Evolutionary conservation across 1,284 basidiomycete genomes (phyloP).

Genomic region (Apiotrichum veenhuisii): DNA sequence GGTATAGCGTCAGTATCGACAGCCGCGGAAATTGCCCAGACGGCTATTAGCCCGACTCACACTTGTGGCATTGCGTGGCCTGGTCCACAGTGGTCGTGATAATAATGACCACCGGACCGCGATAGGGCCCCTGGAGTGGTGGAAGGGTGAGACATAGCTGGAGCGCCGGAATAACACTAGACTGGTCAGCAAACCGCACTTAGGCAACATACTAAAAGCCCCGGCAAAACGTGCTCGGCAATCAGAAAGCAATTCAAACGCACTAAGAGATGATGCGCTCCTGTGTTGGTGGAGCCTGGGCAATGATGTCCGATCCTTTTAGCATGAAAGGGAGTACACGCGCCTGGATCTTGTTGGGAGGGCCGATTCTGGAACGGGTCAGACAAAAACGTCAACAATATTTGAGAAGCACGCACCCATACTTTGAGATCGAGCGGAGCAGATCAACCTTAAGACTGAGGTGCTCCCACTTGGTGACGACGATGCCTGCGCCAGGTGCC

Average conservation of each 20-base stretch:
- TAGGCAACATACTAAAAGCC: neutral
- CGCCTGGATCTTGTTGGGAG: slow-evolving; percentile 98
- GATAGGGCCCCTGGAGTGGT: slow-evolving; percentile 59
- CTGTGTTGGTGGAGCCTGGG: slow-evolving; percentile 96
- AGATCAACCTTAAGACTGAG: slow-evolving; percentile 80
- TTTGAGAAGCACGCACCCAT: slow-evolving; percentile 63
- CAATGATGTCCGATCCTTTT: slow-evolving; percentile 88
- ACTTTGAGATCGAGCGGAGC: slow-evolving; percentile 82
- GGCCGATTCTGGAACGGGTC: slow-evolving; percentile 67
- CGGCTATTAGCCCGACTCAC: slow-evolving; percentile 25
- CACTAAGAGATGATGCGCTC: slow-evolving; percentile 92
- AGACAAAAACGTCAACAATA: neutral
- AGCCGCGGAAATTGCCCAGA: neutral
- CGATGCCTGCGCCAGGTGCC: slow-evolving; percentile 68
- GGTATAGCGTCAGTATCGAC: slow-evolving; percentile 2
- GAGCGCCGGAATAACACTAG: slow-evolving; percentile 77
- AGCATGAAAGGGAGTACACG: slow-evolving; percentile 92
- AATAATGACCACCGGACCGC: slow-evolving; percentile 83
- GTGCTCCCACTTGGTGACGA: slow-evolving; percentile 95
- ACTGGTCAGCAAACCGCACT: slow-evolving; percentile 6
- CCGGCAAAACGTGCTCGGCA: neutral
- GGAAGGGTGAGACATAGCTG: slow-evolving; percentile 68
- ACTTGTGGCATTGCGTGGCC: slow-evolving; percentile 91
- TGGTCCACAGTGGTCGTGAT: slow-evolving; percentile 97
- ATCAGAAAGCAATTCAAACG: slow-evolving; percentile 10